These are phyloP conservation scores for Pseudogymnoascus sp. DNA, from an alignment of 2,329 filamentous ascomycete species.

Conservation along the genomic window DNA sequence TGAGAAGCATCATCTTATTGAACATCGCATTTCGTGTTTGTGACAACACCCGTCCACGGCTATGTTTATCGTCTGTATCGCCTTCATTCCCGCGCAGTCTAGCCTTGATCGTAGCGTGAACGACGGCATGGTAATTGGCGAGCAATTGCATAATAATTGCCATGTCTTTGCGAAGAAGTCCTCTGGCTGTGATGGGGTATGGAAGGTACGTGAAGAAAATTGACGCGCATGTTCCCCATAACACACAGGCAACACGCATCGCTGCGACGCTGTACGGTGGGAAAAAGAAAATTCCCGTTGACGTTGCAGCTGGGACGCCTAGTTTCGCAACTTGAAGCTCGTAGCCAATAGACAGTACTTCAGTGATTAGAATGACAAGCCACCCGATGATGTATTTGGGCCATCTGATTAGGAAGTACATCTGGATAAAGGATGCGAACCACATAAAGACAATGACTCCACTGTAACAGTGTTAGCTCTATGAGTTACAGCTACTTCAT, in stretches of 20 bases:
- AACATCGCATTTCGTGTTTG: slow-evolving; percentile 8
- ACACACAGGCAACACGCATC: slow-evolving; percentile 58
- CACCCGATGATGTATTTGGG: slow-evolving; percentile 6
- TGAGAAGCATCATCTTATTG: slow-evolving; percentile 9
- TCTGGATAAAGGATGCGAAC: slow-evolving; percentile 6
- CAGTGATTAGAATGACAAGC: slow-evolving; percentile 32
- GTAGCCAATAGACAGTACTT: slow-evolving; percentile 56
- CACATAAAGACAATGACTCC: slow-evolving; percentile 9
- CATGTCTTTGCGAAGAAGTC: slow-evolving; percentile 55
- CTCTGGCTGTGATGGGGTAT: slow-evolving; percentile 60
- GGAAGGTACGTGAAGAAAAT: slow-evolving; percentile 72
- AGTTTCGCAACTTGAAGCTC: slow-evolving; percentile 61
- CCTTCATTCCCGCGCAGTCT: slow-evolving; percentile 50
- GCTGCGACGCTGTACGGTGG: slow-evolving; percentile 61
- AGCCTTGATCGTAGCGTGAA: slow-evolving; percentile 56
- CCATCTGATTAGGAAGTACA: slow-evolving; percentile 6
- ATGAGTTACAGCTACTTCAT: neutral
- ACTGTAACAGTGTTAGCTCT: neutral
- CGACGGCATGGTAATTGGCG: slow-evolving; percentile 63
- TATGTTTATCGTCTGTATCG: slow-evolving; percentile 37
- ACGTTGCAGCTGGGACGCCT: slow-evolving; percentile 42
- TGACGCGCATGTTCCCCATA: slow-evolving; percentile 55
- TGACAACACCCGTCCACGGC: slow-evolving; percentile 24
- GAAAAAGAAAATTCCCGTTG: slow-evolving; percentile 56
- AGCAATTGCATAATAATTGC: slow-evolving; percentile 60